These are phyloP conservation scores for Rhododendron molle DNA, from an alignment of 148 eudicot species.

Conservation along the genomic window DNA sequence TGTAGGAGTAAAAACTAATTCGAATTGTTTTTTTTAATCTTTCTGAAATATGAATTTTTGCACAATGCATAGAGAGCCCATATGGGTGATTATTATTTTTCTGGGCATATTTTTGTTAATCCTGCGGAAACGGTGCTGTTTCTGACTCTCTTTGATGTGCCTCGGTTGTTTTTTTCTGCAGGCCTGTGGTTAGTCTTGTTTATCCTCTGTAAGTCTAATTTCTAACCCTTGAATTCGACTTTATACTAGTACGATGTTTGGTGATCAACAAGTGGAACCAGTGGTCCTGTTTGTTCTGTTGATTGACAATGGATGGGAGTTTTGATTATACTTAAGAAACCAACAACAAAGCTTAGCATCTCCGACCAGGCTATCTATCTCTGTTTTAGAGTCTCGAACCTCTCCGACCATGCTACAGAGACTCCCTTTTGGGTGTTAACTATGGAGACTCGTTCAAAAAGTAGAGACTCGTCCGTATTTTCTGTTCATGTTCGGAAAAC, in stretches of 20 bases:
- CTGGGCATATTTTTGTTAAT: neutral
- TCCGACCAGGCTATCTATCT: neutral
- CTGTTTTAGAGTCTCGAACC: neutral
- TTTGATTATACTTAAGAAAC: too few relatives aligned
- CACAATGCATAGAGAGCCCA: neutral
- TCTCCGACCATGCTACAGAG: too few relatives aligned
- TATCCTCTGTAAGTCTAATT: constrained; percentile 74
- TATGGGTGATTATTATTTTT: neutral
- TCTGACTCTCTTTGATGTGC: constrained; percentile 13
- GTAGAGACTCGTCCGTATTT: neutral
- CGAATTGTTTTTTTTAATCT: neutral
- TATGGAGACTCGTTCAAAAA: neutral
- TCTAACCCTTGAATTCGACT: neutral
- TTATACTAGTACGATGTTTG: neutral
- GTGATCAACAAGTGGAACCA: neutral
- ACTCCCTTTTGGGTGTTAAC: neutral
- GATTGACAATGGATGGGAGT: neutral
- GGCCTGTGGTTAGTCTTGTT: constrained; percentile 87
- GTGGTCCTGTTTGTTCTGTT: neutral
- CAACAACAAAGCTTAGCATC: neutral
- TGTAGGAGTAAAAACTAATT: neutral
- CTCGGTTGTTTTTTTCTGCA: constrained; percentile 34
- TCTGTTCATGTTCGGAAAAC: neutral
- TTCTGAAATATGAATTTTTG: neutral
- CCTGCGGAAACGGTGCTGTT: neutral